These are phyloP conservation scores for Colletotrichum scovillei DNA, from an alignment of 2,329 filamentous ascomycete genomes.

Conservation along the genomic window DNA sequence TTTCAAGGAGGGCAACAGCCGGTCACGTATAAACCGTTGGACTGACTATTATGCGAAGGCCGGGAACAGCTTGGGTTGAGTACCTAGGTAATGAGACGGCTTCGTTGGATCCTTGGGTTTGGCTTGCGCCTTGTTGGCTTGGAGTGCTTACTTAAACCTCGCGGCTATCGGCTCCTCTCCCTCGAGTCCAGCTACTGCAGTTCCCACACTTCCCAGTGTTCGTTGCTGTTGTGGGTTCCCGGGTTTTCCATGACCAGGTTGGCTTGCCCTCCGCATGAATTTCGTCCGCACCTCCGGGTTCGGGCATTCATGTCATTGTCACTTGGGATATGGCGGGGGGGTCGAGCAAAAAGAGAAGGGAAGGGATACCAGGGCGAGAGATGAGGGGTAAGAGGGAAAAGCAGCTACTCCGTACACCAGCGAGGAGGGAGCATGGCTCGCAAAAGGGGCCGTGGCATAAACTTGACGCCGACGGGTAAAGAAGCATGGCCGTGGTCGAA, in stretches of 20 bases:
- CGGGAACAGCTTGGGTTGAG: constrained; percentile 24
- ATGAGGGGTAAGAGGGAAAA: not conserved
- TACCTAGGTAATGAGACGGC: not conserved
- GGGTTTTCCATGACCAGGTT: not conserved
- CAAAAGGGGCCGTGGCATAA: not conserved
- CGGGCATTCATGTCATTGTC: not conserved
- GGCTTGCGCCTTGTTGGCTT: not conserved
- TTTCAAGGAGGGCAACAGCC: no score
- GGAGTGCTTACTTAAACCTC: not conserved
- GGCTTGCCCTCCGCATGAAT: constrained; percentile 15
- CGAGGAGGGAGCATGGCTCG: not conserved
- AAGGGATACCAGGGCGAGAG: constrained; percentile 10
- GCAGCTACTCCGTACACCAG: not conserved
- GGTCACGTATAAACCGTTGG: not conserved
- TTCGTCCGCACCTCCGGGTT: constrained; percentile 3
- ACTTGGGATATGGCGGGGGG: not conserved
- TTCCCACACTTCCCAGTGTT: not conserved
- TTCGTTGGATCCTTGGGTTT: not conserved
- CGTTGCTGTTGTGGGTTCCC: not conserved
- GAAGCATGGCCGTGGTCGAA: not conserved
- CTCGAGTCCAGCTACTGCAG: not conserved
- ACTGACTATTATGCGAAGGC: constrained; percentile 3
- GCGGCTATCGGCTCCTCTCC: constrained; percentile 10
- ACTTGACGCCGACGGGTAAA: not conserved
- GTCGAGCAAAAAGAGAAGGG: not conserved